Base-by-base conservation (phyloP, 805 yeast species). In the Metschnikowia amazonensis region DNA sequence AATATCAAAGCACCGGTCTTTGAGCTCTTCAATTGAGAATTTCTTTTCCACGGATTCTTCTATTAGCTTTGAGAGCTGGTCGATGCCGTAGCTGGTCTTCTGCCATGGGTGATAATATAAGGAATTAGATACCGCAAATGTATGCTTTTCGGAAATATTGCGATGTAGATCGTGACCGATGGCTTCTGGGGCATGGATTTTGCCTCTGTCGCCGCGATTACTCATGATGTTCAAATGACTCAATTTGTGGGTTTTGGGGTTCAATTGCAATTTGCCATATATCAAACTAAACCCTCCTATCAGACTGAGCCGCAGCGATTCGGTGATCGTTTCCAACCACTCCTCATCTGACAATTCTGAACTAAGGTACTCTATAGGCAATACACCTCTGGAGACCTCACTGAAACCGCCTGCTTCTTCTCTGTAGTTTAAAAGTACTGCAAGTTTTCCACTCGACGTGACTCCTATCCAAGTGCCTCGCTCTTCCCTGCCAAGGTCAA, bases 391-490 rank as follows among this genome's bases (percentile, higher is more conserved):
- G 1, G 84, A 78, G 1, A 79, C 59, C 36, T 67, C 67, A 41
- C 72, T 60, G 11, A 58, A 44, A 1, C 50, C 37, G 16, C 21
- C 35, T 3, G 56, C 51, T 41, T 65, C 63, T 54, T 85, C 94
- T 39, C 86, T 67, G 60, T 79, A 81, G 60, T 92, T 92, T 14
- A 94, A 82, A 23, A 92, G 72, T 2, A 85, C 85, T 0, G 95
- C 86, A 1, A 90, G 47, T 48, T 75, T 72, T 0, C 88, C 88
- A 2, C 55, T 60, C 25, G 69, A 68, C 33, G 80, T 74, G 1
- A 85, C 75, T 0, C 96, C 97, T 1, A 88, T 79, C 99, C 99
- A 94, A 0, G 97, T 87, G 1, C 99, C 97, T 51, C 80, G 87
- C 45, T 81, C 89, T 1, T 71, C 65, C 29, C 89, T 64, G 0